A percentile compares a stretch with the other conserved stretches of the same genome.
phyloP scores from a whole-genome alignment of 2,329 filamentous ascomycete species.

The Microsporum canis region DNA sequence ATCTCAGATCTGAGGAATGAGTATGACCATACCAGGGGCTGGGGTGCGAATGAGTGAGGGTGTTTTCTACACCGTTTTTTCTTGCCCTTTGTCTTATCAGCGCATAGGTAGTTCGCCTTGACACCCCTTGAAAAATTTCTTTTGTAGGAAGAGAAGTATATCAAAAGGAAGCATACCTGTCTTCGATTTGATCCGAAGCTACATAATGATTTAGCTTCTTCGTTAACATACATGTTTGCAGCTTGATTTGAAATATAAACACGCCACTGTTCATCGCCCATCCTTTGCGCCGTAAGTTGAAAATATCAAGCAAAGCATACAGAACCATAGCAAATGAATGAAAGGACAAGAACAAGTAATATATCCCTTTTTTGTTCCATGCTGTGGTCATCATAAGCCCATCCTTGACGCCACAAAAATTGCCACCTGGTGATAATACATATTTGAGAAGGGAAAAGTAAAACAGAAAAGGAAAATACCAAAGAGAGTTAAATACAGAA shows the following conservation, averaged over 20 bases:
- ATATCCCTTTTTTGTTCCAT: background rate
- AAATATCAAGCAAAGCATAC: background rate
- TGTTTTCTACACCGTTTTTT: background rate
- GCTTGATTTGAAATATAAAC: background rate
- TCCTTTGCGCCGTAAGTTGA: background rate
- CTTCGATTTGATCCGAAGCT: background rate
- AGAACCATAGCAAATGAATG: background rate
- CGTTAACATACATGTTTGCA: background rate
- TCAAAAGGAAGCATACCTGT: slow-evolving; percentile 3
- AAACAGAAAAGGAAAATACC: background rate
- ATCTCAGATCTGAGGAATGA: slow-evolving; percentile 48
- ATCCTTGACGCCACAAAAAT: background rate
- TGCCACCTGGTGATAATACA: background rate
- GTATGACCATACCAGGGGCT: slow-evolving; percentile 21
- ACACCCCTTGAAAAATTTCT: background rate
- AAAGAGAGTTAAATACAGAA: slow-evolving; percentile 3
- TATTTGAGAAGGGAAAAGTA: background rate
- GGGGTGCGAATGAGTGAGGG: slow-evolving; percentile 15
- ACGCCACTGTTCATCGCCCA: background rate
- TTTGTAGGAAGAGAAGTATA: background rate
- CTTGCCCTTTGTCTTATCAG: too few species aligned
- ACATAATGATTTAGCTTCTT: background rate
- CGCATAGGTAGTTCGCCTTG: background rate
- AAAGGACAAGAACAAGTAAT: background rate
- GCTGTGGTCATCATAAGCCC: background rate